A percentile compares a stretch with the other conserved stretches of the same genome.
phyloP scores from a whole-genome alignment of 164 flowering plant species.

The Tinospora cordifolia region DNA sequence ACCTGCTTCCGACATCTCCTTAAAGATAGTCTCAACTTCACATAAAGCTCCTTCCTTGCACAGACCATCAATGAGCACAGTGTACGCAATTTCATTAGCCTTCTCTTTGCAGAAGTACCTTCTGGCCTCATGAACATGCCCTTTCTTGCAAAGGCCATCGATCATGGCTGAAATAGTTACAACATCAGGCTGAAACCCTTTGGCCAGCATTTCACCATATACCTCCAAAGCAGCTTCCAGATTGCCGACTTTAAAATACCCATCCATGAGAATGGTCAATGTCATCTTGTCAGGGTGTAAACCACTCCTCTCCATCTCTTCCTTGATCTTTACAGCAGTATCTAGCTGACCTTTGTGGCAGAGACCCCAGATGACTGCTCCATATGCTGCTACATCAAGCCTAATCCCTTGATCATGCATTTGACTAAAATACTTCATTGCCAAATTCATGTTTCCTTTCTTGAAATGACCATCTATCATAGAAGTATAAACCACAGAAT shows the following conservation, averaged over 20 bases:
- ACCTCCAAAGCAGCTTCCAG: conserved; percentile 22
- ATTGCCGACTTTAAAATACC: conserved; percentile 33
- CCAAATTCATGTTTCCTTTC: conserved; percentile 24
- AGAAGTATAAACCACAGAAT: conserved; percentile 27
- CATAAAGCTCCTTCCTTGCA: neutral
- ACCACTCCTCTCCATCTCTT: conserved; percentile 26
- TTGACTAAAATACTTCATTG: conserved; percentile 19
- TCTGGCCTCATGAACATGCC: neutral
- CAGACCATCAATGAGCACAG: neutral
- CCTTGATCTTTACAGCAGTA: conserved; percentile 19
- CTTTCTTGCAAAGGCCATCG: neutral
- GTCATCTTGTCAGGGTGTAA: conserved; percentile 25
- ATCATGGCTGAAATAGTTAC: neutral
- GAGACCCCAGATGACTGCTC: conserved; percentile 32
- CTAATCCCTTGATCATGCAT: conserved; percentile 23
- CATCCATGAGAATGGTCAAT: conserved; percentile 29
- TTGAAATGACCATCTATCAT: conserved; percentile 35
- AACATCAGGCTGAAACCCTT: conserved; percentile 32
- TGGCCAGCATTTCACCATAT: conserved; percentile 18
- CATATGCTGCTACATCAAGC: conserved; percentile 30
- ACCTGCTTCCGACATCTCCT: conserved; percentile 33
- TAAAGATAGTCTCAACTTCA: conserved; percentile 24
- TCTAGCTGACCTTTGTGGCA: conserved; percentile 24
- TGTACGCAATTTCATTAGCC: neutral
- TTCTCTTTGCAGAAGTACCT: neutral